Conservation (phyloP, 1,284 basidiomycete species). For the Athelia sp. region DNA sequence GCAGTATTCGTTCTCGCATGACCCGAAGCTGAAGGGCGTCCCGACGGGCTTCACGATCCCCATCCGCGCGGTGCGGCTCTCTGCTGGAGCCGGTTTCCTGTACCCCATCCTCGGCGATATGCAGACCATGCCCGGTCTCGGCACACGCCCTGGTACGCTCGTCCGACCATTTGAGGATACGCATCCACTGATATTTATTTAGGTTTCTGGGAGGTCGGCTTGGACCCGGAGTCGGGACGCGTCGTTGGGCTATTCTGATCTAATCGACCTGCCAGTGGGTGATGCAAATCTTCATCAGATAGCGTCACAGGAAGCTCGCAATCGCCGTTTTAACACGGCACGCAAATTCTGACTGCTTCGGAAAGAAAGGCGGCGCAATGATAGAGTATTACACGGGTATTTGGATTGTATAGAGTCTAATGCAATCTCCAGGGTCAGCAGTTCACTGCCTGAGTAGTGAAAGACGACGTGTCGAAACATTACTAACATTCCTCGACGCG, state of each 20-base stretch:
- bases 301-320: background rate
- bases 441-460: too few relatives aligned
- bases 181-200: slow-evolving; percentile 14
- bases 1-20: slow-evolving; percentile 93
- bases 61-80: slow-evolving; percentile 84
- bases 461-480: too few relatives aligned
- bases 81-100: slow-evolving; percentile 93
- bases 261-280: slow-evolving; percentile 2
- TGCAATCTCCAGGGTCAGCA: too few relatives aligned
- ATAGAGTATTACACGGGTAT: too few relatives aligned
- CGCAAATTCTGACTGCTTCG: slow-evolving; percentile 12
- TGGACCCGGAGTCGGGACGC: slow-evolving; percentile 68
- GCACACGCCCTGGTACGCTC: slow-evolving; percentile 78
- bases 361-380: slow-evolving; percentile 3
- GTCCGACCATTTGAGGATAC: background rate
- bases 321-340: background rate
- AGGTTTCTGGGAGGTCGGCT: slow-evolving; percentile 84
- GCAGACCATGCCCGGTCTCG: slow-evolving; percentile 97
- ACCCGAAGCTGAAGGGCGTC: slow-evolving; percentile 88
- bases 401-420: too few relatives aligned
- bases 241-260: slow-evolving; percentile 73
- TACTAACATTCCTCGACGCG: too few relatives aligned
- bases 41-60: slow-evolving; percentile 90
- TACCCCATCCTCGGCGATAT: slow-evolving; percentile 94
- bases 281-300: slow-evolving; percentile 18